Conservation (phyloP, 2,329 filamentous ascomycete species). For the Oidium heveae region DNA sequence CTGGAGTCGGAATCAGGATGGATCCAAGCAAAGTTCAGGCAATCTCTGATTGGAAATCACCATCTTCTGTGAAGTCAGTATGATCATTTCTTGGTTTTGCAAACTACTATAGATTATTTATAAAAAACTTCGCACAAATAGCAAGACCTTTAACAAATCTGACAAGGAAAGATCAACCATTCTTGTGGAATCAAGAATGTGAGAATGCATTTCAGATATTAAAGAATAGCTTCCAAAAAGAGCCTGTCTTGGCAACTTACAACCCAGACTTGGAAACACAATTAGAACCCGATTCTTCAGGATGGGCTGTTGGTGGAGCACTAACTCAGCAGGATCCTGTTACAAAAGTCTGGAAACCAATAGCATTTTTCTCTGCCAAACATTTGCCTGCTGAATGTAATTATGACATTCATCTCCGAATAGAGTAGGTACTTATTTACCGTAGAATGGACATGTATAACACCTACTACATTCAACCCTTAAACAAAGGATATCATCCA, state of each 20-base stretch:
- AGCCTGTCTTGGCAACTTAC: not conserved
- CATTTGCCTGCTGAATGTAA: too few relatives aligned
- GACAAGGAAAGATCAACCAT: not conserved
- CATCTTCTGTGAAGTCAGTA: not conserved
- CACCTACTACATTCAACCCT: too few relatives aligned
- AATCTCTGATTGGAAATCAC: not conserved
- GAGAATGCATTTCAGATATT: not conserved
- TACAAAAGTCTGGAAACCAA: too few relatives aligned
- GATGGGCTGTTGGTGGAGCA: not conserved
- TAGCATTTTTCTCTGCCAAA: too few relatives aligned
- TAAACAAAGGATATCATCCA: too few relatives aligned
- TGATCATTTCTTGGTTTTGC: too few relatives aligned
- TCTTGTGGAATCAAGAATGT: not conserved
- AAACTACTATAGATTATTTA: not conserved
- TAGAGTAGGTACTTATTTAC: too few relatives aligned
- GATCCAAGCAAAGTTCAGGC: not conserved
- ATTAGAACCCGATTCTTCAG: too few relatives aligned
- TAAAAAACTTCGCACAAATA: not conserved
- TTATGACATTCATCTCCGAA: too few relatives aligned
- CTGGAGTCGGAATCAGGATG: not conserved
- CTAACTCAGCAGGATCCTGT: not conserved
- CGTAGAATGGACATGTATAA: too few relatives aligned
- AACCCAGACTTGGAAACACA: too few relatives aligned
- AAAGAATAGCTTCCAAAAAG: not conserved
- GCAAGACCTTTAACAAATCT: not conserved